Conservation (phyloP, 164 flowering plant species). For the Kingdonia uniflora region DNA sequence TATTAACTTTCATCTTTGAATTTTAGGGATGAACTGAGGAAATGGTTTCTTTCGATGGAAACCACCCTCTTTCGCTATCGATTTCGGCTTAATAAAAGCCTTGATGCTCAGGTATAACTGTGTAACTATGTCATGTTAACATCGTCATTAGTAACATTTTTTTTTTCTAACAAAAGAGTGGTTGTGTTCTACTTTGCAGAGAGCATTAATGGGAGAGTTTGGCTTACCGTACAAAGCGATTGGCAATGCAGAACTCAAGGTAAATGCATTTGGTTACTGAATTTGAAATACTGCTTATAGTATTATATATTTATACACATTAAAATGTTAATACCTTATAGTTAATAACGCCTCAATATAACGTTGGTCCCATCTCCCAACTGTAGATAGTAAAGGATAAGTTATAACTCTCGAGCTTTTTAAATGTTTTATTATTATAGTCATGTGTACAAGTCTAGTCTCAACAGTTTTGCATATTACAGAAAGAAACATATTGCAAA, state of each 20-base stretch:
- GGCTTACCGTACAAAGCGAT: slow-evolving; percentile 58
- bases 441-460: no score
- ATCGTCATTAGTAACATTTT: background rate
- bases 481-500: no score
- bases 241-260: slow-evolving; percentile 63
- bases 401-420: no score
- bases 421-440: no score
- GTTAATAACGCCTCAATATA: no score
- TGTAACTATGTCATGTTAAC: background rate
- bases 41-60: slow-evolving; percentile 88
- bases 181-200: slow-evolving; percentile 22
- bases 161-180: background rate
- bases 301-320: no score
- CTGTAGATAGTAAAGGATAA: no score
- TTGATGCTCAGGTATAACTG: slow-evolving; percentile 54
- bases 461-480: no score
- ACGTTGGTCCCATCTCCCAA: no score
- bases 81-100: slow-evolving; percentile 29
- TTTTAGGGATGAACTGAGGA: slow-evolving; percentile 74
- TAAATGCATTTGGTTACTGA: slow-evolving; percentile 12
- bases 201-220: slow-evolving; percentile 53
- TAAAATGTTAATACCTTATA: no score
- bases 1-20: no score
- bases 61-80: slow-evolving; percentile 69
- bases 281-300: no score